A percentile compares a stretch with the other conserved stretches of the same genome.
Conservation (phyloP, 306 rosid species). For the Hippophae tibetana region DNA sequence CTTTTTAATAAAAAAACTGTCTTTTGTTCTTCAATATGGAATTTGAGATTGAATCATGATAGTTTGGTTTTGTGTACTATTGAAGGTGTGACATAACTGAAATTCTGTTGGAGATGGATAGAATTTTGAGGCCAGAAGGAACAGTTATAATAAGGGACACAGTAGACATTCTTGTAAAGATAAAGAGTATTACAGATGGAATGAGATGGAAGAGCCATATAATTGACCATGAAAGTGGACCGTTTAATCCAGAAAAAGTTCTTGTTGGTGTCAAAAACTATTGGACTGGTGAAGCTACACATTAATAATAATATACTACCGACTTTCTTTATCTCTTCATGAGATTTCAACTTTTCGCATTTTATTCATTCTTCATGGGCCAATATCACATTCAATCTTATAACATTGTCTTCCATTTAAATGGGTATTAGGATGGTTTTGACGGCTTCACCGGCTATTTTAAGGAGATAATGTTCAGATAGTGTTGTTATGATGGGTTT, state of each 20-base stretch:
- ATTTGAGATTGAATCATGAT: conserved; percentile 6
- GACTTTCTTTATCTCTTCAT: not conserved
- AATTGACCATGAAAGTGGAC: conserved; percentile 89
- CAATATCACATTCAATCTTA: too few relatives aligned
- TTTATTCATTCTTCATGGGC: too few relatives aligned
- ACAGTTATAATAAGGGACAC: conserved; percentile 69
- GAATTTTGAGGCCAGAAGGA: conserved; percentile 96
- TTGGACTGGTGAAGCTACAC: conserved; percentile 57
- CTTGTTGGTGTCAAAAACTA: conserved; percentile 67
- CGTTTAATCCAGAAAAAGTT: conserved; percentile 89
- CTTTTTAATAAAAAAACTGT: too few relatives aligned
- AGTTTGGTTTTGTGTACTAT: conserved; percentile 1
- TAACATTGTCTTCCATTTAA: too few relatives aligned
- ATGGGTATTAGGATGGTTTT: too few relatives aligned
- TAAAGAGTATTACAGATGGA: conserved; percentile 51
- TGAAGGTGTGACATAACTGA: conserved; percentile 66
- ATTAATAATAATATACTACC: conserved; percentile 8
- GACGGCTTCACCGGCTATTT: too few relatives aligned
- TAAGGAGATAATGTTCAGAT: too few relatives aligned
- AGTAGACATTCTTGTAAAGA: conserved; percentile 69
- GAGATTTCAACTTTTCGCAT: too few relatives aligned
- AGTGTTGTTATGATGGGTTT: too few relatives aligned
- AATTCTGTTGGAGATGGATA: conserved; percentile 81
- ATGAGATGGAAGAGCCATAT: conserved; percentile 86
- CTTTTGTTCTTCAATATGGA: too few relatives aligned